Conservation (phyloP, 129 eudicot species). For the Ambrosia artemisiifolia region DNA sequence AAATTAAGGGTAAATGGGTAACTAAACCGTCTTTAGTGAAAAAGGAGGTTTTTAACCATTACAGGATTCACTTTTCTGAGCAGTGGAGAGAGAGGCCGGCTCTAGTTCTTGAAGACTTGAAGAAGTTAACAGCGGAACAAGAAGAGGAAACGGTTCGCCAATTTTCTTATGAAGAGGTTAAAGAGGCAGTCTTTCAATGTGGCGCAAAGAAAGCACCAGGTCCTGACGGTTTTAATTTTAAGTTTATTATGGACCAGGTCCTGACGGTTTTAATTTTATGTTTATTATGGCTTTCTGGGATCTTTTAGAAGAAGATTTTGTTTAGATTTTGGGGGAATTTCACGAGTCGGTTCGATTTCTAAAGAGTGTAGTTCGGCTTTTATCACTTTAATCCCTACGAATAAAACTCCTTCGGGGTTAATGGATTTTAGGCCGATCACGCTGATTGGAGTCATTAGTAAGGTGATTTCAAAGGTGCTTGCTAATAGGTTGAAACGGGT, state of each 20-base stretch:
- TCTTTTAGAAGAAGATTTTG: too few relatives aligned
- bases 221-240: too few relatives aligned
- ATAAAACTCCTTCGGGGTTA: neutral
- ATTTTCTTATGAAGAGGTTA: too few relatives aligned
- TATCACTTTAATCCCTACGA: neutral
- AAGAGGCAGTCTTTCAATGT: too few relatives aligned
- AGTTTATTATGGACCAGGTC: neutral
- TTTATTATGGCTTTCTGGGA: neutral
- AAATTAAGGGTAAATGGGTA: neutral
- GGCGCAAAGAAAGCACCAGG: too few relatives aligned
- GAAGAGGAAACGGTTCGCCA: neutral
- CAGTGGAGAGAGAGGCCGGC: neutral
- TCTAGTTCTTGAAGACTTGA: neutral
- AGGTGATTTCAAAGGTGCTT: too few relatives aligned
- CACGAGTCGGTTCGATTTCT: neutral
- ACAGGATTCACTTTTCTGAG: neutral
- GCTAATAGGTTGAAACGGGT: too few relatives aligned
- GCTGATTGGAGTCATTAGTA: too few relatives aligned
- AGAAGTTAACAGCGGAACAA: neutral
- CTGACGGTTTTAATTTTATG: too few relatives aligned
- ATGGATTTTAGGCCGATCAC: neutral
- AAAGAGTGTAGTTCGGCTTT: neutral
- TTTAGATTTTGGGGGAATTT: neutral
- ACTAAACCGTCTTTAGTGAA: neutral
- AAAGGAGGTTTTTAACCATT: neutral